A percentile compares a stretch with the other conserved stretches of the same genome.
Conservation (phyloP, 805 yeast species). For the Suhomyces tanzawaensis region DNA sequence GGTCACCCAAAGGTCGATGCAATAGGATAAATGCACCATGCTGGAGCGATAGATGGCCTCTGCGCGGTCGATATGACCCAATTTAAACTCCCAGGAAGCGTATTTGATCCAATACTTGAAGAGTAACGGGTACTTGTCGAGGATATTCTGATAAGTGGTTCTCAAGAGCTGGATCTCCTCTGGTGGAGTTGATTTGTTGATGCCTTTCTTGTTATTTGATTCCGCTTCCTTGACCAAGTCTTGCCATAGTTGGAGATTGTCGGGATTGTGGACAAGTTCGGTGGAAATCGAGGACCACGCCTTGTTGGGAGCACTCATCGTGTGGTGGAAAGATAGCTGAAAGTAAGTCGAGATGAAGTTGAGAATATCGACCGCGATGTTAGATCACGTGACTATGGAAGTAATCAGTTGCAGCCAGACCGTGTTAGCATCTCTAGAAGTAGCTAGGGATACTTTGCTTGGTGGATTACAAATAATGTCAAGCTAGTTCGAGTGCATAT, state of each 20-base stretch:
- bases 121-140: constrained; percentile 47
- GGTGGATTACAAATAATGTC: no score
- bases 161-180: constrained; percentile 33
- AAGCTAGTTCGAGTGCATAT: no score
- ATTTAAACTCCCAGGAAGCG: constrained; percentile 46
- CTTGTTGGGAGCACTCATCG: constrained; percentile 3
- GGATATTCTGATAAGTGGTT: constrained; percentile 40
- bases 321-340: no score
- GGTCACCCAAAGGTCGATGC: constrained; percentile 50
- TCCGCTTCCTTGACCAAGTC: constrained; percentile 31
- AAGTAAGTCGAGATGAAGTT: no score
- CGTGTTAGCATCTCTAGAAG: no score
- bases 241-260: constrained; percentile 38
- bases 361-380: no score
- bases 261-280: constrained; percentile 32
- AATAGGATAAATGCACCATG: constrained; percentile 39
- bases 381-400: no score
- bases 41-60: constrained; percentile 14
- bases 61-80: constrained; percentile 42
- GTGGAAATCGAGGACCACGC: constrained; percentile 33
- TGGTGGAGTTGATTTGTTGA: constrained; percentile 33
- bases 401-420: no score
- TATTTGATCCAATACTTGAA: constrained; percentile 59
- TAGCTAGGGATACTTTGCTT: no score
- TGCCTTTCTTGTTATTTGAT: constrained; percentile 21